These are phyloP conservation scores for Chrysosporium queenslandicum DNA, from an alignment of 2,329 filamentous ascomycete genomes.

Conservation along the genomic window DNA sequence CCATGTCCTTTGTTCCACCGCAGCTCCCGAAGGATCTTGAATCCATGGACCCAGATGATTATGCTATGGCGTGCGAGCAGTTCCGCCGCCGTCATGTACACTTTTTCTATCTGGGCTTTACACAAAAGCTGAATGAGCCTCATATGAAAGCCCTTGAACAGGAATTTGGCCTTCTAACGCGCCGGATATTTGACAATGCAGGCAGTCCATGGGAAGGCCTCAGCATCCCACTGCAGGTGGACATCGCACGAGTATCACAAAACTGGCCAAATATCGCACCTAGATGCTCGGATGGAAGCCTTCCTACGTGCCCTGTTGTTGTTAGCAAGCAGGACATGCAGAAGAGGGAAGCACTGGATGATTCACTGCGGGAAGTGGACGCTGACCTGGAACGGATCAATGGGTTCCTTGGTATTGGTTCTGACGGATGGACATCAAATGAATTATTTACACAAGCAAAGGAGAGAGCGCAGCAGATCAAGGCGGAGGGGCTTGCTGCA, in stretches of 20 bases:
- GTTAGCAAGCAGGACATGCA: neutral
- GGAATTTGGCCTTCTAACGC: conserved; percentile 16
- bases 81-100: conserved; percentile 17
- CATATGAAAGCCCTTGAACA: conserved; percentile 10
- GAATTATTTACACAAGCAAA: conserved; percentile 6
- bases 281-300: neutral
- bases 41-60: conserved; percentile 11
- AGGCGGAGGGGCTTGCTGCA: too few species aligned
- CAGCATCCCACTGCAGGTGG: neutral
- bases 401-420: neutral
- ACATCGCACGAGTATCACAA: neutral
- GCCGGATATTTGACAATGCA: conserved; percentile 15
- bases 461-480: neutral
- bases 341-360: neutral
- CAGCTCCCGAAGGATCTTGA: conserved; percentile 18
- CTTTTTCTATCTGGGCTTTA: conserved; percentile 17
- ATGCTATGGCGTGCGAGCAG: conserved; percentile 17
- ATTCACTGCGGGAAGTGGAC: too few species aligned
- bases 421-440: conserved; percentile 12
- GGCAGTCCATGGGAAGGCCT: conserved; percentile 18
- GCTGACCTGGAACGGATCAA: conserved; percentile 1
- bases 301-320: conserved; percentile 1
- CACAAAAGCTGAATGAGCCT: neutral
- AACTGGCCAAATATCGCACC: neutral
- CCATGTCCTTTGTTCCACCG: conserved; percentile 19